Base-by-base conservation (phyloP, 768 basidiomycete genomes). In the Amanita pseudoporphyria region DNA sequence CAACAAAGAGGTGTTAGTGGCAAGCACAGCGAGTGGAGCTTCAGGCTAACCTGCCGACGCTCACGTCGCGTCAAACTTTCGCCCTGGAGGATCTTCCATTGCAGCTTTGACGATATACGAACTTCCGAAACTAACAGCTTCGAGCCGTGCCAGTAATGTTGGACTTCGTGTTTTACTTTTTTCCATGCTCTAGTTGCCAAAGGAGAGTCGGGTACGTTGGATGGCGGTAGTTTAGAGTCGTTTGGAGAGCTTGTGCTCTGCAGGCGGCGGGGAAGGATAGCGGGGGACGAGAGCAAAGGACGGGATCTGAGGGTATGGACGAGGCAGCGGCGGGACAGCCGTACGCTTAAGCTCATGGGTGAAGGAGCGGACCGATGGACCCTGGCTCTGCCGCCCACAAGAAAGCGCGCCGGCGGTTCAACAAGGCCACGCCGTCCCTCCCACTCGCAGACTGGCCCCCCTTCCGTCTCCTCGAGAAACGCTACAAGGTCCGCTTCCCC, bases 81-180 rank as follows among this genome's bases (percentile, higher is more conserved):
- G 30, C 96, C 96, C 51, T 91, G 88, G 19, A 99, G 67, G 45
- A 98, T 81, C 70, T 94, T 91, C 81, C 85, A 88, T 59, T 93
- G 87, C 37, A 99, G 73, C 53, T 93, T 74, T 3, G 76, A 70
- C 19, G 89, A 91, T 54, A 98, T 97, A 55, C 87, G 81, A 47
- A 96, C 87, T 69, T 98, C 96, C 21, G 91, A 88, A 13, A 89
- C 92, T 42, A 99, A 74, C 4, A 99, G 79, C 62, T 96, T 96
- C 1, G 89, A 78, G 9, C 96, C 95, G 54, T 93, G 84, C 94
- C 94, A 98, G 64, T 98, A 99, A 64, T 99, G 95, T 52, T 80
- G 77, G 0, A 84, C 92, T 66, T 97, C 96, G 59, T 97, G 89
- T 70, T 97, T 99, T 53, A 97, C 82, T 57, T 82, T 87, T 57